A percentile compares a stretch with the other conserved stretches of the same genome.
Conservation (phyloP, 2,329 filamentous ascomycete genomes). For the Colletotrichum chrysophilum region DNA sequence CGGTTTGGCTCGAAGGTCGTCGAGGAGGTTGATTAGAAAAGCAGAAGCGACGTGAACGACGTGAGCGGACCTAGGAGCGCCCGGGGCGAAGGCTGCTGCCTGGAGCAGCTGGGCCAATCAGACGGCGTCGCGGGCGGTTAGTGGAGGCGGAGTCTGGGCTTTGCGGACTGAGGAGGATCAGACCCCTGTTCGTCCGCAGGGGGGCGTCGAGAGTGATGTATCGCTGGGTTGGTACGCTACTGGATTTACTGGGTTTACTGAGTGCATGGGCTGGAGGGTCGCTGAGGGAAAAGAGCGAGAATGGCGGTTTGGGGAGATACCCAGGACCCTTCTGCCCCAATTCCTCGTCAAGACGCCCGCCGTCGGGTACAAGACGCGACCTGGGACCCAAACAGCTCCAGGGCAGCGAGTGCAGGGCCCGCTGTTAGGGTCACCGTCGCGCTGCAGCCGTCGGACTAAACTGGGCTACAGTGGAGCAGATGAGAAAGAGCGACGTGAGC, state of each 20-base stretch:
- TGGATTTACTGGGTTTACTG: background rate
- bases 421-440: slow-evolving; percentile 10
- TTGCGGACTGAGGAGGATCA: slow-evolving; percentile 15
- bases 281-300: background rate
- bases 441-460: background rate
- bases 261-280: background rate
- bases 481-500: background rate
- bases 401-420: background rate
- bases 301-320: background rate
- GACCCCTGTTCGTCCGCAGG: background rate
- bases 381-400: background rate
- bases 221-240: background rate
- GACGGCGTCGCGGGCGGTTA: slow-evolving; percentile 22
- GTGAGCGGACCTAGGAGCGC: slow-evolving; percentile 20
- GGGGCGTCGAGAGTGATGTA: background rate
- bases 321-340: background rate
- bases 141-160: slow-evolving; percentile 31
- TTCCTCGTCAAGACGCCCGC: background rate
- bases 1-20: slow-evolving; percentile 1
- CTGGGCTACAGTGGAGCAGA: background rate
- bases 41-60: background rate
- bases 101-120: slow-evolving; percentile 27
- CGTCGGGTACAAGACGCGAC: background rate
- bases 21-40: slow-evolving; percentile 25
- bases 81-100: slow-evolving; percentile 37